Evolutionary conservation across 179 eudicot species (phyloP).

Genomic region (Amaranthus tricolor): DNA sequence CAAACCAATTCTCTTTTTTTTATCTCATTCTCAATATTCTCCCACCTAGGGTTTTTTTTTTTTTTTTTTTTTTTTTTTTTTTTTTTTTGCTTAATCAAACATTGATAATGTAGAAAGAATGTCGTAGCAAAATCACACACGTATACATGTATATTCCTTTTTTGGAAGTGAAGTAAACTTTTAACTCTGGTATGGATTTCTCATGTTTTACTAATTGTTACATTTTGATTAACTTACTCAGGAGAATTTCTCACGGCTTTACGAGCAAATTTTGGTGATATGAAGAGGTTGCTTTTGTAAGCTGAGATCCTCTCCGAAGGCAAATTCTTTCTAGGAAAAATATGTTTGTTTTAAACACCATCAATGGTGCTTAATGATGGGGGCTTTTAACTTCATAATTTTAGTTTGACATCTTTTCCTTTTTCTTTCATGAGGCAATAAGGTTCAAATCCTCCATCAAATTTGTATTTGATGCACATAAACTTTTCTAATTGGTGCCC

Average conservation of each 20-base stretch:
- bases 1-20: too few relatives aligned
- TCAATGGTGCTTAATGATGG: background rate
- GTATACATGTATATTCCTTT: background rate
- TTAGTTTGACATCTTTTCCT: background rate
- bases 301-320: background rate
- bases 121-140: too few relatives aligned
- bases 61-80: too few relatives aligned
- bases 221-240: slow-evolving; percentile 18
- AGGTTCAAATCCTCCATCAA: background rate
- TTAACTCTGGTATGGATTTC: background rate
- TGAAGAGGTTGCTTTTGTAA: slow-evolving; percentile 63
- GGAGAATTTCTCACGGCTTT: slow-evolving; percentile 70
- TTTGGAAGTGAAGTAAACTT: background rate
- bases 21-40: too few relatives aligned
- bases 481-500: too few relatives aligned
- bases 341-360: background rate
- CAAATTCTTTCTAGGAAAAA: background rate
- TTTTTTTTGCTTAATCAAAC: too few relatives aligned
- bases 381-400: background rate
- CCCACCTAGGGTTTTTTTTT: too few relatives aligned
- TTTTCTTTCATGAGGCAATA: background rate
- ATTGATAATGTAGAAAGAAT: too few relatives aligned
- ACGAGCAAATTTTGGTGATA: slow-evolving; percentile 68
- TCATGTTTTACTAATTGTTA: background rate
- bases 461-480: background rate